These are phyloP conservation scores for Lachancea fermentati DNA, from an alignment of 805 yeast genomes.

Conservation along the genomic window DNA sequence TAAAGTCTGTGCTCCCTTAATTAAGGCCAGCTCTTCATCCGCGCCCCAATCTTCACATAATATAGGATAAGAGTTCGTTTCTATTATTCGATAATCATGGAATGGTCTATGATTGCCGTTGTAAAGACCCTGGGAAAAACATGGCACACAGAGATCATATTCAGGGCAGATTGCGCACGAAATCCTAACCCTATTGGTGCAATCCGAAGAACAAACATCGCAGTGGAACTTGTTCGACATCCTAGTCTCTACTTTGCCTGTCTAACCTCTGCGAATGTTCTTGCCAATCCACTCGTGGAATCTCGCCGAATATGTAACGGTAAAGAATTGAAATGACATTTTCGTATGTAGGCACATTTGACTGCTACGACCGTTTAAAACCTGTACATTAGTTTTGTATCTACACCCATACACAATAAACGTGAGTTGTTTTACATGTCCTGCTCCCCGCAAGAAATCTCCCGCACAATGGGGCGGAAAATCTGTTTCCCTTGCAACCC, in stretches of 20 bases:
- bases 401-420: neutral
- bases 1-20: constrained; percentile 86
- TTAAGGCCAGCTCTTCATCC: constrained; percentile 83
- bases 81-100: constrained; percentile 88
- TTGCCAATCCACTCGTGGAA: neutral
- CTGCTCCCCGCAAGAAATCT: too few species aligned
- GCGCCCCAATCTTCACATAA: constrained; percentile 95
- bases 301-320: too few species aligned
- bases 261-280: neutral
- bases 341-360: neutral
- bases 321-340: too few species aligned
- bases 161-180: constrained; percentile 90
- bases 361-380: too few species aligned
- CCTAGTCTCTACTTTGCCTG: neutral
- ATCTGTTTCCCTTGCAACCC: too few species aligned
- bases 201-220: constrained; percentile 94
- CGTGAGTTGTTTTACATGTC: too few species aligned
- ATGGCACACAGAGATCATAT: constrained; percentile 96
- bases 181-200: constrained; percentile 86
- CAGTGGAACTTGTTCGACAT: constrained; percentile 67
- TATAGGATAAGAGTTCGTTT: constrained; percentile 92
- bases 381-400: too few species aligned
- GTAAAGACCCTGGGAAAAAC: constrained; percentile 79
- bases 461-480: too few species aligned
- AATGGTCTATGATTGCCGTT: constrained; percentile 88